These are phyloP conservation scores for Rhizopogon vulgaris DNA, from an alignment of 768 basidiomycete species.

Conservation along the genomic window DNA sequence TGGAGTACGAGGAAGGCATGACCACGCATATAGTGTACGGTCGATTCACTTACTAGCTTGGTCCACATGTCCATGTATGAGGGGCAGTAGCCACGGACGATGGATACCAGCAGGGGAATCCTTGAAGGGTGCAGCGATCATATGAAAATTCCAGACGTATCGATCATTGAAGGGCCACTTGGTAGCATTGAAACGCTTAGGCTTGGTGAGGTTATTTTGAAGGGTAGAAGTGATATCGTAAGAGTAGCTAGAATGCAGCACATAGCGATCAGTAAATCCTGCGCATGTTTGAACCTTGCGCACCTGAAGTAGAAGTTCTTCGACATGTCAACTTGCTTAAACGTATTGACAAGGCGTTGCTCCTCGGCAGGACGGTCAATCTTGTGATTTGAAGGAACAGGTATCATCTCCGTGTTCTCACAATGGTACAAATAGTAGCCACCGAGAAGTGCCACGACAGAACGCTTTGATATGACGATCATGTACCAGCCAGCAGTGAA, in stretches of 20 bases:
- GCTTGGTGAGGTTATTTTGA: conserved; percentile 80
- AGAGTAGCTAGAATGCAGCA: conserved; percentile 60
- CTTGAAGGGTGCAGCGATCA: conserved; percentile 67
- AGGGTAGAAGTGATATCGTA: conserved; percentile 97
- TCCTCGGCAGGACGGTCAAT: conserved; percentile 87
- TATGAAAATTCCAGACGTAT: conserved; percentile 93
- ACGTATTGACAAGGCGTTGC: conserved; percentile 79
- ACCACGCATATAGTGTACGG: not conserved
- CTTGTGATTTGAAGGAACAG: conserved; percentile 73
- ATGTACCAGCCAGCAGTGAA: conserved; percentile 98
- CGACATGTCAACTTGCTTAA: conserved; percentile 96
- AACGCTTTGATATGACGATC: conserved; percentile 83
- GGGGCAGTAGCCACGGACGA: conserved; percentile 81
- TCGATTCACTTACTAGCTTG: conserved; percentile 83
- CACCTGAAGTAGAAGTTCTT: conserved; percentile 99
- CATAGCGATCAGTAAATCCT: not conserved
- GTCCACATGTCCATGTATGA: conserved; percentile 95
- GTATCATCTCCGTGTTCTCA: conserved; percentile 82
- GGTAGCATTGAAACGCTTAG: conserved; percentile 35
- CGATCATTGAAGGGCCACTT: conserved; percentile 76
- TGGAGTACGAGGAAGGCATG: not conserved
- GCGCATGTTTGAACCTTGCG: not conserved
- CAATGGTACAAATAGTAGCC: conserved; percentile 97
- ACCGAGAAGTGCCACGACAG: conserved; percentile 88
- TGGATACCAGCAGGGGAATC: conserved; percentile 33